Evolutionary conservation across 257 asterid species (phyloP), one percentile per base, ranked within the genome.

Genomic region (Solanum pennellii): DNA sequence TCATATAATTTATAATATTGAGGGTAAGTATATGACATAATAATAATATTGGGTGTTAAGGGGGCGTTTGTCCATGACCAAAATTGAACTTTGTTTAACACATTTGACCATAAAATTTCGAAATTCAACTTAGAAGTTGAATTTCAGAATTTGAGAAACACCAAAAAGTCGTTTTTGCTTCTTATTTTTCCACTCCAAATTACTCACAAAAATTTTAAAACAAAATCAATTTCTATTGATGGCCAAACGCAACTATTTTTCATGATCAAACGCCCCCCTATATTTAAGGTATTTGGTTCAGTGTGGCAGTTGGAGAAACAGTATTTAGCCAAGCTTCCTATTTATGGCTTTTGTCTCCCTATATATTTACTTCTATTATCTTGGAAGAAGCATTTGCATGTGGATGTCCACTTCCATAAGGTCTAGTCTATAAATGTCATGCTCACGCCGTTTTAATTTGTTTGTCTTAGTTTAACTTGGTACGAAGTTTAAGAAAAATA

Each of bases 321-420:
- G 80, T 87, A 90, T 79, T 87, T 89, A 41, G 60, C 82, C 90
- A 88, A 90, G 47, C 88, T 88, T 91, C 76, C 88, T 89, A 89
- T 90, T 91, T 86, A 92, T 91, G 88, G 93, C 87, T 9, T 79
- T 91, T 90, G 94, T 90, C 94, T 89, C 91, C 93, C 88, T 89
- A 90, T 86, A 89, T 89, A 91, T 35, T 35, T 35, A 35, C 39
- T 35, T 35, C 39, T 35, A 5, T 35, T 35, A 35, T 88, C 66
- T 83, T 77, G 68, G 83, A 82, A 62, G 88, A 88, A 83, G 88
- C 89, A 47, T 18, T 16, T 80, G 29, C 68, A 80, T 80, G 85
- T 80, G 69, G 9, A 68, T 49, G 84, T 80, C 84, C 66, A 47
- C 27, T 25, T 77, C 39, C 83, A 25, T 79, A 10, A 41, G n/a